phyloP scores from a whole-genome alignment of 2,329 filamentous ascomycete species.

The Albophoma yamanashiensis region DNA sequence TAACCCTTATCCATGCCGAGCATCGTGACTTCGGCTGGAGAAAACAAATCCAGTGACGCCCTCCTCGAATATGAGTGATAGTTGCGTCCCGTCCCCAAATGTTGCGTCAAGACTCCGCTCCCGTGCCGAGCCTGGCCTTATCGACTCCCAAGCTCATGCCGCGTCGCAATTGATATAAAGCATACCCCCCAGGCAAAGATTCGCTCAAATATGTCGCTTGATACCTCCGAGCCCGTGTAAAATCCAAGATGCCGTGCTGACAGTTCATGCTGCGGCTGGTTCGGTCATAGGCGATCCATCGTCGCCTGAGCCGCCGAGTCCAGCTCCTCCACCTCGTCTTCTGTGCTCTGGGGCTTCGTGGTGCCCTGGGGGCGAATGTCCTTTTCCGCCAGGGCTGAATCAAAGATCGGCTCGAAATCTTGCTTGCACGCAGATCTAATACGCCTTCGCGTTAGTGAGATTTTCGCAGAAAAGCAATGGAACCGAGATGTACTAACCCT shows the following conservation, averaged over 20 bases:
- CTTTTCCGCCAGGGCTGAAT: not conserved
- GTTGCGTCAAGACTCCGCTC: not conserved
- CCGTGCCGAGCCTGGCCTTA: not conserved
- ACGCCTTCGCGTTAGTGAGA: not conserved
- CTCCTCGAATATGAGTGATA: not conserved
- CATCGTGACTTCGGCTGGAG: not conserved
- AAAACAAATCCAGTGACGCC: not conserved
- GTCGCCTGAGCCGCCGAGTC: not conserved
- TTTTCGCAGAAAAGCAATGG: not conserved
- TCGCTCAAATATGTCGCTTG: not conserved
- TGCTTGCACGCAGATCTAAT: not conserved
- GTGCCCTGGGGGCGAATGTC: not conserved
- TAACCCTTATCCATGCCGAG: not conserved
- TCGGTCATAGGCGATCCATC: not conserved
- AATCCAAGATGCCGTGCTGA: not conserved
- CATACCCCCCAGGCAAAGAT: not conserved
- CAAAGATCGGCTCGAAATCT: not conserved
- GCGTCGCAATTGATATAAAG: not conserved
- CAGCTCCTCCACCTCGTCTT: not conserved
- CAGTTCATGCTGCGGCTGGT: not conserved
- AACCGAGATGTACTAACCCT: constrained; percentile 4
- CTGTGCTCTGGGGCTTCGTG: not conserved
- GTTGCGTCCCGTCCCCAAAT: not conserved
- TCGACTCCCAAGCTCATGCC: not conserved
- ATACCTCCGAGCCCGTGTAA: not conserved